Percentiles rank a stretch among this genome's conserved stretches.
These are phyloP conservation scores for Psidium friedrichsthalianum DNA, from an alignment of 345 rosid genomes.

Conservation along the genomic window DNA sequence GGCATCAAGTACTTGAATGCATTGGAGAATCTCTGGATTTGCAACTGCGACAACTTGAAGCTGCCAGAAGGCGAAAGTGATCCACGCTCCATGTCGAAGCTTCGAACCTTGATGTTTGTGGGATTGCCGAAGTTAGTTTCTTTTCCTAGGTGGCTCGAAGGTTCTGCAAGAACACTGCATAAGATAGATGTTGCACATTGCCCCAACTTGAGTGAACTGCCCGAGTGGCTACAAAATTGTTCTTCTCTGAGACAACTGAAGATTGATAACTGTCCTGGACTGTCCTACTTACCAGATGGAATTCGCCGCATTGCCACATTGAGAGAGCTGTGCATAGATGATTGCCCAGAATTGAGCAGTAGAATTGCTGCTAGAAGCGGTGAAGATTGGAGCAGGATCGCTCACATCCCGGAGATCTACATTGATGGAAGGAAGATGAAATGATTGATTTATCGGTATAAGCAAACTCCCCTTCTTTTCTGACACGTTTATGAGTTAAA, in stretches of 20 bases:
- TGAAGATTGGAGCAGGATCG: conserved; percentile 21
- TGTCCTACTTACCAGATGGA: not conserved
- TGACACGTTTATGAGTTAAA: not conserved
- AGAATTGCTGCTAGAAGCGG: conserved; percentile 3
- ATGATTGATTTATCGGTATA: not conserved
- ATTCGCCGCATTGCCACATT: conserved; percentile 4
- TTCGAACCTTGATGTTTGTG: not conserved
- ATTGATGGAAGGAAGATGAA: conserved; percentile 8
- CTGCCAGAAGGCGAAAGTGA: not conserved
- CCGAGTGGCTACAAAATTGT: not conserved
- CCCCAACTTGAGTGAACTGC: conserved; percentile 3
- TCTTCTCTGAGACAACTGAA: not conserved
- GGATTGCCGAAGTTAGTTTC: conserved; percentile 1
- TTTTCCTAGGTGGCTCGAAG: conserved; percentile 15
- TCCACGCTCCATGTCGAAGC: not conserved
- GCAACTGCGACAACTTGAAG: not conserved
- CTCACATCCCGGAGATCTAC: conserved; percentile 5
- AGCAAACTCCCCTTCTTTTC: not conserved
- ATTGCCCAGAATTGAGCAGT: not conserved
- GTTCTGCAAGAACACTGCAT: conserved; percentile 1
- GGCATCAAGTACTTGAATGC: not conserved
- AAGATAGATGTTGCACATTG: not conserved
- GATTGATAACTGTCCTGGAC: conserved; percentile 1
- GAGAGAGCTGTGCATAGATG: not conserved
- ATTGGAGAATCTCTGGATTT: conserved; percentile 3